Base-by-base conservation (phyloP, 495 filamentous ascomycete genomes). In the Talaromyces trachyspermus region DNA sequence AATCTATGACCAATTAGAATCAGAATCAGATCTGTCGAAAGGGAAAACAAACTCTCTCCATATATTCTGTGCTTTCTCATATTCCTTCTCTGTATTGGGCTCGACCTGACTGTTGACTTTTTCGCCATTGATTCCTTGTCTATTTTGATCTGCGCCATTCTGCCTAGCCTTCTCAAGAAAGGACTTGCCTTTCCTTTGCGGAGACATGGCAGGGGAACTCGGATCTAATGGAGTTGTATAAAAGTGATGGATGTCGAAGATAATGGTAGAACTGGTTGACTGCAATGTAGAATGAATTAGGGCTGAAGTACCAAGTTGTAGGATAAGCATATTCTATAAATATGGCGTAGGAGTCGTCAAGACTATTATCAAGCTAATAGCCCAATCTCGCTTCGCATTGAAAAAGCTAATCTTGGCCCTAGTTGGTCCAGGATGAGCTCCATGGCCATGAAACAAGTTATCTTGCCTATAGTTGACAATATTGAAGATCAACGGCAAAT, bases 111-210 rank as follows among this genome's bases (percentile, higher is more conserved):
- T 41, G 20, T 41, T 41, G 8, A 41, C 20, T 41, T 20, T 41
- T 20, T 41, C 9, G 14, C 20, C 9, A 4, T 41, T 25, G 8
- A 41, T 41, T 24, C 20, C 20, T 41, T 41, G 2, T 41, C 27
- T 5, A 41, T 41, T 24, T 7, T 41, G 20, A 17, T 41, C 20
- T 41, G 27, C 38, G 20, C 38, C 8, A 41, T 41, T 41, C 38
- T 25, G 20, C 7, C 9, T 1, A 41, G 38, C 19, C 24, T 41
- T 41, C 5, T 41, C 9, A 41, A 19, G 15, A 9, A 36, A 36
- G 8, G 15, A 36, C 19, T 36, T 41, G 5, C 12, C 7, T 41
- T 41, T 12, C 12, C 7, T 41, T 25, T 25, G 9, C 11, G 14
- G 4, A 12, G 18, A 41, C 20, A 41, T 22, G 38, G 6, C 20